These are phyloP conservation scores for Saccharomyces hybrid DNA, from an alignment of 1,139 yeast species.

Conservation along the genomic window DNA sequence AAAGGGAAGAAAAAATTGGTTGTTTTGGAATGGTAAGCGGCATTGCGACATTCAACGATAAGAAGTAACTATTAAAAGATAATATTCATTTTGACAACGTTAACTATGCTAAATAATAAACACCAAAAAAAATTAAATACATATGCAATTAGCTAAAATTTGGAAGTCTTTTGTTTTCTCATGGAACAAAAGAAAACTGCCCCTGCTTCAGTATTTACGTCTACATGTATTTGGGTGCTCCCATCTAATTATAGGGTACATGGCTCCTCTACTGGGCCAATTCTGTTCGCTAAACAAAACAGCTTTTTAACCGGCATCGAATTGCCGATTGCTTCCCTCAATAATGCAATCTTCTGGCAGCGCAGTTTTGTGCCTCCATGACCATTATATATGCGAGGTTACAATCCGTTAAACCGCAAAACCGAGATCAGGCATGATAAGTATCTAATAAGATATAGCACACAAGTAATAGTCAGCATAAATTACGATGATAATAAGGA, in stretches of 20 bases:
- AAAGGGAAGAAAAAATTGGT: slow-evolving; percentile 39
- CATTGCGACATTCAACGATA: neutral
- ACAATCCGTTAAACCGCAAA: neutral
- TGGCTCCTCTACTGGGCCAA: neutral
- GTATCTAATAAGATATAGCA: neutral
- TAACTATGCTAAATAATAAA: neutral
- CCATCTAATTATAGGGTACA: neutral
- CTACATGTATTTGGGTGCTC: neutral
- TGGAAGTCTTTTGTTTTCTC: neutral
- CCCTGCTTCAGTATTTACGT: neutral
- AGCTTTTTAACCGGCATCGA: neutral
- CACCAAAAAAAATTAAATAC: neutral
- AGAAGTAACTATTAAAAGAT: neutral
- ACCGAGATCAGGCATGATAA: neutral
- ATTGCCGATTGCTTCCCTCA: neutral
- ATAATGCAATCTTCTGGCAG: neutral
- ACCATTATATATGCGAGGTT: neutral
- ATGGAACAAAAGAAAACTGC: neutral
- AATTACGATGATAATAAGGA: neutral
- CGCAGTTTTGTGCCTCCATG: neutral
- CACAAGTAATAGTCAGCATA: neutral
- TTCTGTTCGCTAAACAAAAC: neutral
- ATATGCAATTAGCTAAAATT: too few species aligned
- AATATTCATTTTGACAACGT: neutral
- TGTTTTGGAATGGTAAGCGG: slow-evolving; percentile 24